phyloP scores from a whole-genome alignment of 2,329 filamentous ascomycete genomes.

The Thermoascus crustaceus region DNA sequence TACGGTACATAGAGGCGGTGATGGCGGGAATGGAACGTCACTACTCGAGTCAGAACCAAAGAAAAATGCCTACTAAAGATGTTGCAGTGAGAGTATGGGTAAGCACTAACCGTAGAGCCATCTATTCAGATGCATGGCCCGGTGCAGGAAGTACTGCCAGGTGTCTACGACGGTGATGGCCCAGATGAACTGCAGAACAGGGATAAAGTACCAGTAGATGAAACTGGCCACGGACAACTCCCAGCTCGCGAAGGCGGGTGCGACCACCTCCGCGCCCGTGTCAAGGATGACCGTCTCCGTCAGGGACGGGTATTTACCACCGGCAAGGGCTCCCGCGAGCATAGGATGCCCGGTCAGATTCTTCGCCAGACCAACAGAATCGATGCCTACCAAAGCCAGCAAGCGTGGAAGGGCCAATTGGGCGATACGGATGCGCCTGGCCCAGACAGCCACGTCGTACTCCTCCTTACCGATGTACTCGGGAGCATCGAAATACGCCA shows the following conservation, averaged over 20 bases:
- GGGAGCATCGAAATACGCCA: constrained; percentile 64
- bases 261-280: constrained; percentile 41
- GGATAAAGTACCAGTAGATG: constrained; percentile 73
- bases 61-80: too few relatives aligned
- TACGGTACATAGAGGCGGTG: constrained; percentile 97
- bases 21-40: constrained; percentile 86
- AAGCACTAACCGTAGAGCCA: constrained; percentile 73
- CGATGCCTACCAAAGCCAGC: constrained; percentile 64
- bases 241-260: constrained; percentile 74
- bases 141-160: constrained; percentile 97
- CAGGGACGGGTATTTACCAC: constrained; percentile 71
- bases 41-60: too few relatives aligned
- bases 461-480: constrained; percentile 70
- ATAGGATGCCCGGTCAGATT: constrained; percentile 67
- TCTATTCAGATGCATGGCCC: constrained; percentile 93
- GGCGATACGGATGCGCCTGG: constrained; percentile 67
- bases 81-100: neutral
- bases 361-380: constrained; percentile 66
- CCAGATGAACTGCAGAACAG: constrained; percentile 65
- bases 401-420: constrained; percentile 69
- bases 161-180: constrained; percentile 77
- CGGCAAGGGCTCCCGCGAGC: constrained; percentile 66
- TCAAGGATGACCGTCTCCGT: constrained; percentile 49
- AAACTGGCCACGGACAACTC: constrained; percentile 65
- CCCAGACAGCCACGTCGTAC: constrained; percentile 86